phyloP scores from a whole-genome alignment of 176 grass and related monocot species.

The Dactylis glomerata region DNA sequence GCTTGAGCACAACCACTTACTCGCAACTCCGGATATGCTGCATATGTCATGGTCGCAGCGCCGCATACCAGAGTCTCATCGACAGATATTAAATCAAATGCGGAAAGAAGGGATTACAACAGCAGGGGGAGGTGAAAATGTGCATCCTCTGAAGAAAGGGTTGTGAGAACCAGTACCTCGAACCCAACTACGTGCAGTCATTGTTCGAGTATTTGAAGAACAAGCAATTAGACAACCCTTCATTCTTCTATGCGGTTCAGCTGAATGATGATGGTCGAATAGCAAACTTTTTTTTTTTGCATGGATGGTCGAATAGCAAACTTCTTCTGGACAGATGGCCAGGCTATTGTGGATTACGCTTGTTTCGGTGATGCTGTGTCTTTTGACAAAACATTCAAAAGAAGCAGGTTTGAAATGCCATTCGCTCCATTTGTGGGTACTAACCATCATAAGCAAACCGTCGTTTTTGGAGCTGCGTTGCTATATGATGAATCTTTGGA shows the following conservation, averaged over 20 bases:
- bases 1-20: slow-evolving; percentile 8
- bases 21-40: background rate
- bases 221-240: slow-evolving; percentile 49
- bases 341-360: slow-evolving; percentile 29
- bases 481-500: slow-evolving; percentile 33
- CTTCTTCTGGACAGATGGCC: slow-evolving; percentile 51
- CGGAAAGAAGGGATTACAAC: slow-evolving; percentile 3
- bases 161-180: slow-evolving; percentile 1
- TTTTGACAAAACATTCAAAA: slow-evolving; percentile 45
- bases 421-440: slow-evolving; percentile 47
- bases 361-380: slow-evolving; percentile 53
- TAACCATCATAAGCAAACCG: slow-evolving; percentile 56
- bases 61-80: background rate
- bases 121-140: background rate
- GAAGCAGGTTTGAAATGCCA: slow-evolving; percentile 29
- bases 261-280: slow-evolving; percentile 40
- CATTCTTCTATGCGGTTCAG: slow-evolving; percentile 59
- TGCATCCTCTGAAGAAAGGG: background rate
- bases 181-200: slow-evolving; percentile 15
- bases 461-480: slow-evolving; percentile 51
- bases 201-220: slow-evolving; percentile 38
- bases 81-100: background rate
- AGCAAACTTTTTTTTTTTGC: slow-evolving; percentile 58
- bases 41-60: background rate
- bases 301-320: slow-evolving; percentile 46